A percentile compares a stretch with the other conserved stretches of the same genome.
These are phyloP conservation scores for Wickerhamiella sorbophila DNA, from an alignment of 805 yeast species.

Conservation along the genomic window DNA sequence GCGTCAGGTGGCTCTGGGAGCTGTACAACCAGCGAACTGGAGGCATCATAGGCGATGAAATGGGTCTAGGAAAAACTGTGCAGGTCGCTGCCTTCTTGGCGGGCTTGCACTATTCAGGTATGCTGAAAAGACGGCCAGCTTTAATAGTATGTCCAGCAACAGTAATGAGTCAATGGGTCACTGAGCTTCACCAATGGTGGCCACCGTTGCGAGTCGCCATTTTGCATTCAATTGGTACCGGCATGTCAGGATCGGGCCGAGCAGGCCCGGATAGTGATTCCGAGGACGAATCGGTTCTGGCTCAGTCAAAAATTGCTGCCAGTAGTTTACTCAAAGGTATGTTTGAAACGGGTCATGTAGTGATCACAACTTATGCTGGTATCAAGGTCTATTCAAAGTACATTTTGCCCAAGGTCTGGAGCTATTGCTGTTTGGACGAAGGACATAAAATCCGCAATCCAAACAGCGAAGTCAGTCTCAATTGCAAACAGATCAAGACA, in stretches of 20 bases:
- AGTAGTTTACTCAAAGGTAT: constrained; percentile 42
- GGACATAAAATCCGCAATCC: constrained; percentile 97
- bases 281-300: constrained; percentile 30
- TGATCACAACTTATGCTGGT: constrained; percentile 87
- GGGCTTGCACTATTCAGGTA: constrained; percentile 70
- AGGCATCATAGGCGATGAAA: constrained; percentile 94
- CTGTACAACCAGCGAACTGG: constrained; percentile 80
- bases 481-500: constrained; percentile 73
- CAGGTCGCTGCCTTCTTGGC: constrained; percentile 87
- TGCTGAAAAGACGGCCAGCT: constrained; percentile 54
- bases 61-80: constrained; percentile 95
- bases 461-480: constrained; percentile 70
- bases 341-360: constrained; percentile 56
- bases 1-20: constrained; percentile 97
- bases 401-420: constrained; percentile 64
- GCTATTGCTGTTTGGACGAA: constrained; percentile 82
- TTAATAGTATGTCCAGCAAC: constrained; percentile 93
- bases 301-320: constrained; percentile 29
- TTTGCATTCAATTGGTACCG: constrained; percentile 83
- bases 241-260: constrained; percentile 36
- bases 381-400: constrained; percentile 50
- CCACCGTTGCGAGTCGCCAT: constrained; percentile 80
- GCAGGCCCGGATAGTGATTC: constrained; percentile 31
- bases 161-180: constrained; percentile 92
- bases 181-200: constrained; percentile 96